Base-by-base conservation (phyloP, 176 grass and related monocot species). In the Phoenix dactylifera region DNA sequence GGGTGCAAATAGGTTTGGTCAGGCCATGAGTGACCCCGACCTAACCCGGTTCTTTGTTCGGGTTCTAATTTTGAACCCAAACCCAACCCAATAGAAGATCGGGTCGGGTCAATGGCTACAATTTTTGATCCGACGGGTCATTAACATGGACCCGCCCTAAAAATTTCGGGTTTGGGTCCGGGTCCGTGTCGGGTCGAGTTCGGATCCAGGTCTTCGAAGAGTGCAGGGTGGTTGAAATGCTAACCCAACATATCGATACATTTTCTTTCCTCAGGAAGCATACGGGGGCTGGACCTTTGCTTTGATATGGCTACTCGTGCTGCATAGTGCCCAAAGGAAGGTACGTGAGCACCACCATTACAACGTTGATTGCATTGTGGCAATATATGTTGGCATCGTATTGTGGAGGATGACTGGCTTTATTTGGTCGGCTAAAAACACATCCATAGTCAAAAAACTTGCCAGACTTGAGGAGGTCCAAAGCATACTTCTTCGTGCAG, bases 311-410 rank as follows among this genome's bases (percentile, higher is more conserved):
- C 19, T 91, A 44, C 81, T 90, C 0, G 84, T 91, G 58, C 24
- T 91, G 7, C 92, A 97, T 50, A 91, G 92, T 16, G 87, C 87
- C 0, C 92, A 97, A 51, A 91, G 87, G 73, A 87, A 97, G 63
- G 69, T 88, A 52, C 77, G 87, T 0, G 87, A 97, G 25, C 84
- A 78, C 3, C 78, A 97, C 50, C 92, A 97, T 58, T 97, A 97
- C 64, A 74, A 58, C 1, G 87, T 88, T 9, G 92, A 97, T 69
- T 97, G 92, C 24, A 24, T 97, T 3, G 87, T 82, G 5, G 92
- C 87, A n/a, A 91, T 97, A 66, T 97, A 97, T 4, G 76, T 91
- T 0, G 84, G 92, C 56, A 70, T 97, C 60, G 69, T 97, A 7
- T 57, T 97, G 51, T 97, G 92, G 87, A 85, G 84, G 65, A 77